phyloP scores from a whole-genome alignment of 2,329 filamentous ascomycete species.

The Microascus cirrosus region DNA sequence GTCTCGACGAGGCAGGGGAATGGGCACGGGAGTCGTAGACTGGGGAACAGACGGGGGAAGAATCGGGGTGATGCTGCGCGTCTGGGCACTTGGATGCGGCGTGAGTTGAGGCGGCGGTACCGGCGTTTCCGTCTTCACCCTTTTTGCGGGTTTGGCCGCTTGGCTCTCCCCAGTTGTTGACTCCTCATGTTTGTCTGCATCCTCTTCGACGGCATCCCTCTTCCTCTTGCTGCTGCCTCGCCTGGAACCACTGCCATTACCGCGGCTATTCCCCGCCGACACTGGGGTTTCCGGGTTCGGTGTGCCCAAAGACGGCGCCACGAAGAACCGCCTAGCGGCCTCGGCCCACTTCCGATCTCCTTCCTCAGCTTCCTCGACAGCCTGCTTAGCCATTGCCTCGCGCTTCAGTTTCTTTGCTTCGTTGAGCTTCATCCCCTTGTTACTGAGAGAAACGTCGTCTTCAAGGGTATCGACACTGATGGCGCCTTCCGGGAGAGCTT shows the following conservation, averaged over 20 bases:
- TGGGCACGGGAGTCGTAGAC: slow-evolving; percentile 21
- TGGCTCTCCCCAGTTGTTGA: slow-evolving; percentile 2
- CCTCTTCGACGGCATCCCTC: slow-evolving; percentile 13
- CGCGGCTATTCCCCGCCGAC: not conserved
- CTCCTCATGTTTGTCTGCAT: not conserved
- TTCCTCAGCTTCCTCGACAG: slow-evolving; percentile 51
- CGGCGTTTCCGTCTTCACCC: slow-evolving; percentile 46
- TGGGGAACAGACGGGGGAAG: slow-evolving; percentile 15
- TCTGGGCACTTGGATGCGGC: slow-evolving; percentile 4
- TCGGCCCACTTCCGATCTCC: slow-evolving; percentile 41
- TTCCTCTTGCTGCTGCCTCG: slow-evolving; percentile 31
- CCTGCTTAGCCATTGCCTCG: slow-evolving; percentile 50
- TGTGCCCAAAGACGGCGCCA: not conserved
- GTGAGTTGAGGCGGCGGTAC: slow-evolving; percentile 32
- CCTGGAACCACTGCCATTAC: not conserved
- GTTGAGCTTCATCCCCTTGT: slow-evolving; percentile 68
- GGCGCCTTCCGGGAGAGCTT: slow-evolving; percentile 46
- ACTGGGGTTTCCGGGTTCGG: not conserved
- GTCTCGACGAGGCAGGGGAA: slow-evolving; percentile 9
- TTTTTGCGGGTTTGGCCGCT: slow-evolving; percentile 21
- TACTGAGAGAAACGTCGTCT: slow-evolving; percentile 54
- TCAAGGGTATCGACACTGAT: slow-evolving; percentile 45
- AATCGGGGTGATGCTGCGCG: slow-evolving; percentile 14
- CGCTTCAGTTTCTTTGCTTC: slow-evolving; percentile 66
- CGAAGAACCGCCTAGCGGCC: slow-evolving; percentile 28